These are phyloP conservation scores for Parmales sp. DNA, from an alignment of 108 stramenopile genomes.

Conservation along the genomic window DNA sequence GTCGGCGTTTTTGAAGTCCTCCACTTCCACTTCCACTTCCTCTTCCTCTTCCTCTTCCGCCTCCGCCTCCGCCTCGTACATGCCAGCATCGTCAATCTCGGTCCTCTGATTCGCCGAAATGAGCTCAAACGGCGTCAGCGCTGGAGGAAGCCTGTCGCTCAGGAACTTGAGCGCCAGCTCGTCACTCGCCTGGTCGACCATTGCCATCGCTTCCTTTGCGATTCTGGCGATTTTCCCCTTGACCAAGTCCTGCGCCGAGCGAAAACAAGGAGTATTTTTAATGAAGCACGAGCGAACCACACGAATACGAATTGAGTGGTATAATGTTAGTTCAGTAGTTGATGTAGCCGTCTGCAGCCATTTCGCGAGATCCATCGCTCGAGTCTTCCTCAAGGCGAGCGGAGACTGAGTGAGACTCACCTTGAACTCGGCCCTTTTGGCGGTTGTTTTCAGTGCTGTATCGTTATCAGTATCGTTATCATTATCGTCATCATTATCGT, in stretches of 20 bases:
- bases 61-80: conserved; percentile 22
- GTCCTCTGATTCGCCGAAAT: conserved; percentile 33
- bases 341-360: no score
- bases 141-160: conserved; percentile 83
- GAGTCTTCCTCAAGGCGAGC: no score
- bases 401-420: neutral
- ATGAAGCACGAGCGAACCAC: no score
- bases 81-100: conserved; percentile 10
- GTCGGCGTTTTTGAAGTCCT: conserved; percentile 12
- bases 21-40: neutral
- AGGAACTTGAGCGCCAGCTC: conserved; percentile 81
- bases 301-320: no score
- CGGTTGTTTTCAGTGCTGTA: conserved; percentile 10
- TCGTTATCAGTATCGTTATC: conserved; percentile 34
- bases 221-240: neutral
- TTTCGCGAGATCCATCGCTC: no score
- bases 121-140: conserved; percentile 47
- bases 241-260: neutral
- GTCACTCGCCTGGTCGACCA: conserved; percentile 87
- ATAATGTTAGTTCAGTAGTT: no score
- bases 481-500: conserved; percentile 48
- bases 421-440: neutral
- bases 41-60: neutral
- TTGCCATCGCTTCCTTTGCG: conserved; percentile 39
- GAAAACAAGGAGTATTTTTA: neutral